Percentiles rank a stretch among this genome's conserved stretches.
These are phyloP conservation scores for Aureobasidium sp. DNA, from an alignment of 2,329 filamentous ascomycete genomes.

Conservation along the genomic window DNA sequence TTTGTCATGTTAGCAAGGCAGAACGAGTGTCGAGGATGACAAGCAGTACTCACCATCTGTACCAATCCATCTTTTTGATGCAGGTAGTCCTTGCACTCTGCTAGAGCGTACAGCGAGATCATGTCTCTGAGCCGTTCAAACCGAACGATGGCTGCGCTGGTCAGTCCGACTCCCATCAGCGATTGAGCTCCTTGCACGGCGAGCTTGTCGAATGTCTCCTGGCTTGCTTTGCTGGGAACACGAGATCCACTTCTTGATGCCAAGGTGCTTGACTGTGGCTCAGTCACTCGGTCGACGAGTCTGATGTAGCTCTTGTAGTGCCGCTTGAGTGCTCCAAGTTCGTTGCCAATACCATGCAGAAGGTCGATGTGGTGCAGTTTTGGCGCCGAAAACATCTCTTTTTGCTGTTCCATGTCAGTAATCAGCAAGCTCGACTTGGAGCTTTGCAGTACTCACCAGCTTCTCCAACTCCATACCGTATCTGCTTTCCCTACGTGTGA, in stretches of 20 bases:
- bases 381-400: slow-evolving; percentile 49
- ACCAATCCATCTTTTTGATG: slow-evolving; percentile 65
- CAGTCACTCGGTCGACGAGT: slow-evolving; percentile 53
- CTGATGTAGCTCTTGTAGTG: slow-evolving; percentile 56
- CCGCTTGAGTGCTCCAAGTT: slow-evolving; percentile 54
- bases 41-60: slow-evolving; percentile 48
- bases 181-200: slow-evolving; percentile 25
- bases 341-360: slow-evolving; percentile 54
- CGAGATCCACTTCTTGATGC: slow-evolving; percentile 38
- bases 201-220: slow-evolving; percentile 25
- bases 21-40: background rate
- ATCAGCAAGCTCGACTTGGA: background rate
- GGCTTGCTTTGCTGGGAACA: slow-evolving; percentile 25
- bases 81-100: slow-evolving; percentile 56
- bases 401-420: slow-evolving; percentile 31
- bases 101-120: slow-evolving; percentile 54
- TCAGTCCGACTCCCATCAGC: slow-evolving; percentile 39
- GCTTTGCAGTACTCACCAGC: slow-evolving; percentile 34
- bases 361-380: slow-evolving; percentile 41
- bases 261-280: slow-evolving; percentile 37
- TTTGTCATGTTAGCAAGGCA: slow-evolving; percentile 17
- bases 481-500: slow-evolving; percentile 43
- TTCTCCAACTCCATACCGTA: slow-evolving; percentile 44
- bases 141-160: slow-evolving; percentile 46
- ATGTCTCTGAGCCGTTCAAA: slow-evolving; percentile 55